These are phyloP conservation scores for Fusarium sp. DNA, from an alignment of 2,329 filamentous ascomycete genomes.

Conservation along the genomic window DNA sequence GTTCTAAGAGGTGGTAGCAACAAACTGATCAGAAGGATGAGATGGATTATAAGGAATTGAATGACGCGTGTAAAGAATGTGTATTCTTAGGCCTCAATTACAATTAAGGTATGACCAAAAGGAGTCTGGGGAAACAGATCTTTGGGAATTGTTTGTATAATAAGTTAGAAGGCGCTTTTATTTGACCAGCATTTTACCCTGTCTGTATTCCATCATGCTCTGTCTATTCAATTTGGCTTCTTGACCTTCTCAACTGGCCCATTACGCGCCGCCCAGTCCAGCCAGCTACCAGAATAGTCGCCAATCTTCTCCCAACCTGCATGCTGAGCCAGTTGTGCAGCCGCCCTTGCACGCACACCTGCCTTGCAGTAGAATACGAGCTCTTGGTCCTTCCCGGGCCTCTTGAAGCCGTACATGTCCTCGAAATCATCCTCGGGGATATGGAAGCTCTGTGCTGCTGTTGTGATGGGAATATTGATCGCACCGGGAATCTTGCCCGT, in stretches of 20 bases:
- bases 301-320: constrained; percentile 79
- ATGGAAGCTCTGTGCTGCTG: constrained; percentile 83
- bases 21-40: not conserved
- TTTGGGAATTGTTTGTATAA: constrained; percentile 40
- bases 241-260: constrained; percentile 63
- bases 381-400: constrained; percentile 67
- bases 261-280: constrained; percentile 83
- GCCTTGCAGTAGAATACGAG: constrained; percentile 95
- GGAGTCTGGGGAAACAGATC: constrained; percentile 25
- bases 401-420: constrained; percentile 81
- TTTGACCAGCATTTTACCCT: constrained; percentile 22
- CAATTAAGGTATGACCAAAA: constrained; percentile 22
- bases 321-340: constrained; percentile 80
- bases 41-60: constrained; percentile 22
- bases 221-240: not conserved
- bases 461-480: constrained; percentile 84
- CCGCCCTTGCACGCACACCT: constrained; percentile 83
- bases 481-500: constrained; percentile 83
- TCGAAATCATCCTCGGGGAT: constrained; percentile 83
- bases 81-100: constrained; percentile 7
- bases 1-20: constrained; percentile 26
- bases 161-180: constrained; percentile 39
- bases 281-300: constrained; percentile 81
- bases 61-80: constrained; percentile 36
- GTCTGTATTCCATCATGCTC: not conserved